Base-by-base conservation (phyloP, 805 yeast genomes). In the Myxozyma neglecta region DNA sequence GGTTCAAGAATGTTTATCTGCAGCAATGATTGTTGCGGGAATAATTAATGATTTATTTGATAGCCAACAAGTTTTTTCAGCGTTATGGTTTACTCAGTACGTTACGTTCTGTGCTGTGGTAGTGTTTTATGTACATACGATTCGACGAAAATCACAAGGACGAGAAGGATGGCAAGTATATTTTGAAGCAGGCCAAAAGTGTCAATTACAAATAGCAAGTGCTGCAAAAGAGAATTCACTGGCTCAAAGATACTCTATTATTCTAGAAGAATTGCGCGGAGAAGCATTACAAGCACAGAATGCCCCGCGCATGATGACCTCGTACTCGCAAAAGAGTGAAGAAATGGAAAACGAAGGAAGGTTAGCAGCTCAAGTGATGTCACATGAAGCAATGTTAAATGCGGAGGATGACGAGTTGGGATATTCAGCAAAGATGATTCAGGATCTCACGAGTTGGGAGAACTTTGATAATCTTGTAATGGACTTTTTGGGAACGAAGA, bases 11-110 rank as follows among this genome's bases (percentile, higher is more conserved):
- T 63, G 66, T 40, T 9, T 60, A 4, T 34, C 60, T 8, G 66
- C 64, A 8, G 66, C 66, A 14, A 16, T 63, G 43, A 46, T 56
- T 20, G 44, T 44, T 11, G 64, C 53, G 6, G 44, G 47, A 35
- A 60, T 53, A n/a, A 39, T 63, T 11, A 56, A 56, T 46, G 62
- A 56, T 7, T 34, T 63, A 29, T 40, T 47, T 36, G 48, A 44
- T 5, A 40, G 35, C n/a, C 18, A 39, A 6, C 64, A 63, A 32
- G 51, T 61, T 4, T 56, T 39, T 29, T 37, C 66, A 7, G 59
- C 64, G n/a, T 53, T 60, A 16, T 63, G 66, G 66, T 56, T 63
- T 35, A 63, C 66, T 7, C 66, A 63, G 47, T 63, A 63, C 32
- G 66, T 60, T 16, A 55, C 59, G 29, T 63, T 63, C 53, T 63